Evolutionary conservation across 2,329 filamentous ascomycete genomes (phyloP).

Genomic region (Tolypocladium endophyticum): DNA sequence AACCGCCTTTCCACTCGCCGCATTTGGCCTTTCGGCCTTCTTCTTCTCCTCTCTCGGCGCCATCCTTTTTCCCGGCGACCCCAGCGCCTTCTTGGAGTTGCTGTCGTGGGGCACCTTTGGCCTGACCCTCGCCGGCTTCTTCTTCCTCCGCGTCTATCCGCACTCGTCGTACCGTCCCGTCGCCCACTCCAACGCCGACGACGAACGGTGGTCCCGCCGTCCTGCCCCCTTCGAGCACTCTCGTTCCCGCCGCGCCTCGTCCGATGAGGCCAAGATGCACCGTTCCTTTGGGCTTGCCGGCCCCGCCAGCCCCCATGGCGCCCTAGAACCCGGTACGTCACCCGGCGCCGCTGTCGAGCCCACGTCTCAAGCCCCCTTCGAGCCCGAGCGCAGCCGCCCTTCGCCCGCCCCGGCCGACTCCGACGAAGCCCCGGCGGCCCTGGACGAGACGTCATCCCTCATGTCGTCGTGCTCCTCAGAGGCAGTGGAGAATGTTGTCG

Average conservation of each 20-base stretch:
- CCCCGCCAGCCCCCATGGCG: constrained; percentile 18
- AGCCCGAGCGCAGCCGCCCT: background rate
- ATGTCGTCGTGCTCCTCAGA: constrained; percentile 55
- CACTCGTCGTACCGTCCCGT: constrained; percentile 45
- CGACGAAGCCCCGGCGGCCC: constrained; percentile 26
- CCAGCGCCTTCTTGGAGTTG: constrained; percentile 69
- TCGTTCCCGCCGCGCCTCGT: background rate
- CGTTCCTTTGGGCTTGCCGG: background rate
- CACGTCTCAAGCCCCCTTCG: background rate
- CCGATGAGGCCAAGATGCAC: background rate
- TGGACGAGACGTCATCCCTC: constrained; percentile 72
- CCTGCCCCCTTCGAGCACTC: background rate
- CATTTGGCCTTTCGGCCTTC: constrained; percentile 90
- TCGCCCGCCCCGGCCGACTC: background rate
- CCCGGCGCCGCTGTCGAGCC: constrained; percentile 3
- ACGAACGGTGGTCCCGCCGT: background rate
- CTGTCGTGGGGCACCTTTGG: constrained; percentile 69
- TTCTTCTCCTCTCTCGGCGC: constrained; percentile 81
- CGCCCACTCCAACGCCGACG: constrained; percentile 17
- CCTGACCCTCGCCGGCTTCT: constrained; percentile 66
- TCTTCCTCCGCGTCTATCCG: constrained; percentile 70
- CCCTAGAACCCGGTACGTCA: constrained; percentile 58
- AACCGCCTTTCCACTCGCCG: constrained; percentile 84
- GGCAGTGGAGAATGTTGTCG: constrained; percentile 38
- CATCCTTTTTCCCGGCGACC: constrained; percentile 72